Conservation (phyloP, 257 asterid species). For the Gynochthodes officinalis region DNA sequence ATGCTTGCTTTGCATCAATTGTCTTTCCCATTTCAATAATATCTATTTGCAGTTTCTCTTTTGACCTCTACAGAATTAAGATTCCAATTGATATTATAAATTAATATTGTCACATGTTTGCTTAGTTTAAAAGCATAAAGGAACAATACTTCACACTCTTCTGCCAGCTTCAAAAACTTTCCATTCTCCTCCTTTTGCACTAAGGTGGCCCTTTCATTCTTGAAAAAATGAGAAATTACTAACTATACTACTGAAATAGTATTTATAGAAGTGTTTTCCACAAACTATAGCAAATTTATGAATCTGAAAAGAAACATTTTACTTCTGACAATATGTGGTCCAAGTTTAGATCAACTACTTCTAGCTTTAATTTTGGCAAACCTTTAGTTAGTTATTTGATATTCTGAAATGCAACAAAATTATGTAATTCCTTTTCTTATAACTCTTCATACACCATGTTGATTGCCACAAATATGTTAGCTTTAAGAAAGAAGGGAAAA, state of each 20-base stretch:
- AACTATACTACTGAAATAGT: neutral
- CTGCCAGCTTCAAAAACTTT: conserved; percentile 55
- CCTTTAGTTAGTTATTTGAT: neutral
- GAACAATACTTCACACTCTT: conserved; percentile 64
- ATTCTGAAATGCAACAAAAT: neutral
- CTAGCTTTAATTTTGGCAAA: neutral
- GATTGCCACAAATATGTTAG: neutral
- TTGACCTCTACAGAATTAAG: conserved; percentile 45
- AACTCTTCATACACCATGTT: neutral
- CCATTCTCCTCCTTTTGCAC: conserved; percentile 63
- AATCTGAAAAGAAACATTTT: neutral
- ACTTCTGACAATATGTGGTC: neutral
- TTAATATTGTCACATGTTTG: conserved; percentile 8
- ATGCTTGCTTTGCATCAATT: conserved; percentile 69
- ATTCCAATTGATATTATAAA: conserved; percentile 1
- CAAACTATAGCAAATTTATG: neutral
- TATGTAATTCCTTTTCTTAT: no score
- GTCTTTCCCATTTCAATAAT: conserved; percentile 57
- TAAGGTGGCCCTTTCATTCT: conserved; percentile 68
- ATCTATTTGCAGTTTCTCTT: conserved; percentile 49
- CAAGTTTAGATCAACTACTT: neutral
- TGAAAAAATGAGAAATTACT: conserved; percentile 12
- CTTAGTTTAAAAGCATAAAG: neutral
- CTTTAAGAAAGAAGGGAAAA: no score
- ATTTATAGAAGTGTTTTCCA: neutral